Evolutionary conservation across 768 basidiomycete species (phyloP).

Genomic region (Peribolospora kevripleyi): DNA sequence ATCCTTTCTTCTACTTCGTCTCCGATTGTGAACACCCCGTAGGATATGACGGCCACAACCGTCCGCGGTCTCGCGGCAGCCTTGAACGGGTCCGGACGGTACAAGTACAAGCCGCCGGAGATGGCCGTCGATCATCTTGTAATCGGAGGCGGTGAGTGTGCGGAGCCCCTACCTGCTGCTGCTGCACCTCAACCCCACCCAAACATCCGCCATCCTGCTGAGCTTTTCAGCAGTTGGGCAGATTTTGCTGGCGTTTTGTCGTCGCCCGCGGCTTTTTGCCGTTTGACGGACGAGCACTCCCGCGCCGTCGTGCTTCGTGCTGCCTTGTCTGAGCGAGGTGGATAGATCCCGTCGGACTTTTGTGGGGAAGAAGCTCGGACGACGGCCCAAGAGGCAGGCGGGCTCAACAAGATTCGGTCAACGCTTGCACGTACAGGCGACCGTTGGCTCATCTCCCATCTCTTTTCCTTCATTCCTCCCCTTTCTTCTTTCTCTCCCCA

Average conservation of each 20-base stretch:
- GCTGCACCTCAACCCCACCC: too few relatives aligned
- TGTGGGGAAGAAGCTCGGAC: too few relatives aligned
- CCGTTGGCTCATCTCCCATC: neutral
- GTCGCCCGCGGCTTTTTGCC: too few relatives aligned
- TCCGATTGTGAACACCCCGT: neutral
- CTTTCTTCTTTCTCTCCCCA: neutral
- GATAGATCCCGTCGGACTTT: too few relatives aligned
- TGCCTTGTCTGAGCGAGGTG: too few relatives aligned
- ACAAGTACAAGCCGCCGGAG: slow-evolving; percentile 42
- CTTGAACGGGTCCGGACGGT: slow-evolving; percentile 36
- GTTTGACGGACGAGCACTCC: too few relatives aligned
- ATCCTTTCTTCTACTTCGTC: neutral
- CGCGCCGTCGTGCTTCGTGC: too few relatives aligned
- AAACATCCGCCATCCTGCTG: too few relatives aligned
- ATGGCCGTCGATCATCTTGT: slow-evolving; percentile 56
- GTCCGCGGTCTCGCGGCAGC: slow-evolving; percentile 32
- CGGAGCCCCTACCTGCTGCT: too few relatives aligned
- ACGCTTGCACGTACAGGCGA: neutral
- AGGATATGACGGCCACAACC: neutral
- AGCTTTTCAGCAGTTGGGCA: too few relatives aligned
- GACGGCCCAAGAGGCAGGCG: too few relatives aligned
- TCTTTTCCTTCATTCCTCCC: slow-evolving; percentile 1
- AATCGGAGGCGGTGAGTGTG: slow-evolving; percentile 49
- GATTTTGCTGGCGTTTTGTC: too few relatives aligned
- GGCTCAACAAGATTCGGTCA: neutral